Evolutionary conservation across 331 rosid species (phyloP).

Genomic region (Saraca asoca): DNA sequence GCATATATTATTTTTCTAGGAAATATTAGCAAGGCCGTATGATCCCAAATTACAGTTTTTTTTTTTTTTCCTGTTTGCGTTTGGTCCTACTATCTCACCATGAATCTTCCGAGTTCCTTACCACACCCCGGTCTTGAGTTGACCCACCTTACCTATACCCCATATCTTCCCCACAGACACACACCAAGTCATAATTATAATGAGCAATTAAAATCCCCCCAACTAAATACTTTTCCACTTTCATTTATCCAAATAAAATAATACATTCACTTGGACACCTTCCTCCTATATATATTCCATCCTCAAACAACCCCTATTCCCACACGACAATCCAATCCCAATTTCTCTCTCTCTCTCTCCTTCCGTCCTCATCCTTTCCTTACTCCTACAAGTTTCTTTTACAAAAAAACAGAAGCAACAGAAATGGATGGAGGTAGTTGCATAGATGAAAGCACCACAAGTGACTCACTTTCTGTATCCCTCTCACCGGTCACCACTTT

Average conservation of each 20-base stretch:
- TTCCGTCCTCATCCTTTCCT: neutral
- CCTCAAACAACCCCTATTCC: conserved; percentile 49
- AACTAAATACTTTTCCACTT: conserved; percentile 32
- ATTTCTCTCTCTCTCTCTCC: neutral
- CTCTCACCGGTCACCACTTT: conserved; percentile 37
- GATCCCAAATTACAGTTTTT: no score
- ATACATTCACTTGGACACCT: conserved; percentile 20
- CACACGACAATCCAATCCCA: conserved; percentile 17
- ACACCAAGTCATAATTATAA: no score
- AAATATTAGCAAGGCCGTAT: no score
- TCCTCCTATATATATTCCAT: conserved; percentile 52
- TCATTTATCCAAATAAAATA: conserved; percentile 13
- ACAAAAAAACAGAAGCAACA: neutral
- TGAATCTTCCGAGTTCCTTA: conserved; percentile 74
- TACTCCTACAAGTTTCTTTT: no score
- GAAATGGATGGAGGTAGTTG: conserved; percentile 69
- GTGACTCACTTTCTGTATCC: conserved; percentile 57
- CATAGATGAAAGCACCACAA: conserved; percentile 75
- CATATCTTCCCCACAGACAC: neutral
- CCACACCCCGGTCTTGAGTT: conserved; percentile 44
- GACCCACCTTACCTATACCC: conserved; percentile 68
- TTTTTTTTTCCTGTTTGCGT: no score
- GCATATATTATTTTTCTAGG: no score
- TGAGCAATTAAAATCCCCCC: neutral
- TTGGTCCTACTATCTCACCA: conserved; percentile 23